Evolutionary conservation across 768 basidiomycete species (phyloP).

Genomic region (Mycena maculata): DNA sequence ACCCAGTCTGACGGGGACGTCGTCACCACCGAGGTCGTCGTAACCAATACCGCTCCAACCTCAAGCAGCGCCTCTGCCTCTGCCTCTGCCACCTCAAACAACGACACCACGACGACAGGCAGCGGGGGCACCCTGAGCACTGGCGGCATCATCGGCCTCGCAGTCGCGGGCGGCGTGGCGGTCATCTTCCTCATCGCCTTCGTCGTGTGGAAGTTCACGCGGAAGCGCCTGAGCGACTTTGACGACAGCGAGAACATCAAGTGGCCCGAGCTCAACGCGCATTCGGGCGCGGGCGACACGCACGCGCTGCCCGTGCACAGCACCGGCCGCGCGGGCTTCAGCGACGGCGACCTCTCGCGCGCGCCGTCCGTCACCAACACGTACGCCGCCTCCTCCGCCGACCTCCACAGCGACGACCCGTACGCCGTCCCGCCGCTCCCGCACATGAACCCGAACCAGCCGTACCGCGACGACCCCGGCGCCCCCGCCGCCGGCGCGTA

Average conservation of each 20-base stretch:
- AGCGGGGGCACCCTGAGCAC: slow-evolving; percentile 61
- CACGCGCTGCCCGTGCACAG: slow-evolving; percentile 77
- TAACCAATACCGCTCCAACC: too few relatives aligned
- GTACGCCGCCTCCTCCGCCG: slow-evolving; percentile 61
- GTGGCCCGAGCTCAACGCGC: slow-evolving; percentile 88
- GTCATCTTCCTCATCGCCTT: slow-evolving; percentile 77
- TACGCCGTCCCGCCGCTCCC: slow-evolving; percentile 88
- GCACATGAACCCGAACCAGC: slow-evolving; percentile 79
- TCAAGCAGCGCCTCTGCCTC: too few relatives aligned
- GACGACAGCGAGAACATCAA: slow-evolving; percentile 90
- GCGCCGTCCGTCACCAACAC: slow-evolving; percentile 53
- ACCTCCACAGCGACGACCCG: slow-evolving; percentile 71
- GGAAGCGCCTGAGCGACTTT: slow-evolving; percentile 80
- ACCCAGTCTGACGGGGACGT: too few relatives aligned
- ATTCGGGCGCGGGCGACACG: slow-evolving; percentile 58
- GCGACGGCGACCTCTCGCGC: slow-evolving; percentile 71
- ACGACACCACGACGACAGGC: too few relatives aligned
- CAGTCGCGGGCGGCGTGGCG: slow-evolving; percentile 84
- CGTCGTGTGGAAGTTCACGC: slow-evolving; percentile 88
- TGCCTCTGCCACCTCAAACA: too few relatives aligned
- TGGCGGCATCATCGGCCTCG: slow-evolving; percentile 83
- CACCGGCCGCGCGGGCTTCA: slow-evolving; percentile 79
- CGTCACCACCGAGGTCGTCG: too few relatives aligned
- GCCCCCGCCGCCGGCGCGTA: slow-evolving; percentile 57
- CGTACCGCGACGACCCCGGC: slow-evolving; percentile 81